Conservation (phyloP, 345 rosid genomes). For the Brassica cretica region DNA sequence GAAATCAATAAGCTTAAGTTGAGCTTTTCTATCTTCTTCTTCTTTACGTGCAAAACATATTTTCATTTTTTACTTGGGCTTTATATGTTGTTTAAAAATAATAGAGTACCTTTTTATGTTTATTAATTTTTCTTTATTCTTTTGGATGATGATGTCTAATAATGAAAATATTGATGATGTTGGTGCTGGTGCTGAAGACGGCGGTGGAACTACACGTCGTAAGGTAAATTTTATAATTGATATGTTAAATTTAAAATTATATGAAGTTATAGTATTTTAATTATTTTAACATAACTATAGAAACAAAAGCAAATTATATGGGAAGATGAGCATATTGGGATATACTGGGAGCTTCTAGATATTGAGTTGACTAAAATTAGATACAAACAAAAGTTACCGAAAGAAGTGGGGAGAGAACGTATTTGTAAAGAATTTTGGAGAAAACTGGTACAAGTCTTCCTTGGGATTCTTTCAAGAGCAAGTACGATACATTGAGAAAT, state of each 20-base stretch:
- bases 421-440: not conserved
- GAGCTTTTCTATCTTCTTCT: too few relatives aligned
- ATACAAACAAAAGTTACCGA: not conserved
- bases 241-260: not conserved
- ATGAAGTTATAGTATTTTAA: not conserved
- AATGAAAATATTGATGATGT: too few relatives aligned
- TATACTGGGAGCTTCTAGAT: conserved; percentile 15
- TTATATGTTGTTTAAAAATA: too few relatives aligned
- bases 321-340: not conserved
- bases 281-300: not conserved
- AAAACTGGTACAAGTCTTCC: not conserved
- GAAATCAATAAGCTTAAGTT: too few relatives aligned
- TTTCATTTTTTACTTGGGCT: too few relatives aligned
- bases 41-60: too few relatives aligned
- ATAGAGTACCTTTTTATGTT: too few relatives aligned
- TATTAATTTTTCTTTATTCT: too few relatives aligned
- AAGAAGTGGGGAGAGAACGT: not conserved
- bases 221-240: too few relatives aligned
- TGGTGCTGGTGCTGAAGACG: too few relatives aligned
- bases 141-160: too few relatives aligned
- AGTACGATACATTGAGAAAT: not conserved
- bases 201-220: too few relatives aligned
- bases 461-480: conserved; percentile 13
- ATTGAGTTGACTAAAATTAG: not conserved
- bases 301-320: not conserved